Percentiles rank a stretch among this genome's conserved stretches.
phyloP scores from a whole-genome alignment of 345 rosid species.

The Syzygium aqueum region DNA sequence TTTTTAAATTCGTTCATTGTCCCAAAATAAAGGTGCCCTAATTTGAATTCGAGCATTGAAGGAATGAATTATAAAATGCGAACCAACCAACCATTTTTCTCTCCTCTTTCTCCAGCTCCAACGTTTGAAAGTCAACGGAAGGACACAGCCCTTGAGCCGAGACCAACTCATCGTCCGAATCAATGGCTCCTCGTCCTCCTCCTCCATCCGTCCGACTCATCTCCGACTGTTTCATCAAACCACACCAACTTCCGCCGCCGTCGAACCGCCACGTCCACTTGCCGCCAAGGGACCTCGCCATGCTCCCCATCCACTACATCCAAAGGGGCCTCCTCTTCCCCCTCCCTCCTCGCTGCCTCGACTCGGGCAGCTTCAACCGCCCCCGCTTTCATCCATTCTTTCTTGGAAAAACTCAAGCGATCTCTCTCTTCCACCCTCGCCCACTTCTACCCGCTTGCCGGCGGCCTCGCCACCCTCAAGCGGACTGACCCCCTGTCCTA shows the following conservation, averaged over 20 bases:
- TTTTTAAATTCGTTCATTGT: no score
- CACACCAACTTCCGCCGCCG: slow-evolving; percentile 20
- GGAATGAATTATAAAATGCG: no score
- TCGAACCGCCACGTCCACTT: slow-evolving; percentile 38
- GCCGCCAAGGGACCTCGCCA: slow-evolving; percentile 60
- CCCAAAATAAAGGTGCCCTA: no score
- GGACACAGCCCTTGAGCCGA: no score
- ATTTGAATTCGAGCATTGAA: no score
- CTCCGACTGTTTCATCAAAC: slow-evolving; percentile 51
- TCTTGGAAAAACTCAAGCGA: slow-evolving; percentile 30
- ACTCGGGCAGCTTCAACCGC: not conserved
- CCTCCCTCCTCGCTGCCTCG: slow-evolving; percentile 23
- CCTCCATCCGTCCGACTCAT: slow-evolving; percentile 11
- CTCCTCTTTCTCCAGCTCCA: no score
- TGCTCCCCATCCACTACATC: slow-evolving; percentile 61
- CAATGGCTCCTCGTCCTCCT: not conserved
- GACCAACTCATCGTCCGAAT: not conserved
- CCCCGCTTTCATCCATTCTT: slow-evolving; percentile 13
- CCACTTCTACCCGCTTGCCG: slow-evolving; percentile 66
- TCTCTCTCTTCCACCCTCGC: slow-evolving; percentile 53
- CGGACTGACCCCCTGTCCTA: slow-evolving; percentile 21
- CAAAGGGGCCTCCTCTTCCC: slow-evolving; percentile 52
- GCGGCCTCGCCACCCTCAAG: slow-evolving; percentile 33
- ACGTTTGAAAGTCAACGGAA: no score
- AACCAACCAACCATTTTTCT: no score